Percentiles rank a stretch among this genome's conserved stretches.
These are phyloP conservation scores for Periconia sp. DNA, from an alignment of 2,329 filamentous ascomycete genomes.

Conservation along the genomic window DNA sequence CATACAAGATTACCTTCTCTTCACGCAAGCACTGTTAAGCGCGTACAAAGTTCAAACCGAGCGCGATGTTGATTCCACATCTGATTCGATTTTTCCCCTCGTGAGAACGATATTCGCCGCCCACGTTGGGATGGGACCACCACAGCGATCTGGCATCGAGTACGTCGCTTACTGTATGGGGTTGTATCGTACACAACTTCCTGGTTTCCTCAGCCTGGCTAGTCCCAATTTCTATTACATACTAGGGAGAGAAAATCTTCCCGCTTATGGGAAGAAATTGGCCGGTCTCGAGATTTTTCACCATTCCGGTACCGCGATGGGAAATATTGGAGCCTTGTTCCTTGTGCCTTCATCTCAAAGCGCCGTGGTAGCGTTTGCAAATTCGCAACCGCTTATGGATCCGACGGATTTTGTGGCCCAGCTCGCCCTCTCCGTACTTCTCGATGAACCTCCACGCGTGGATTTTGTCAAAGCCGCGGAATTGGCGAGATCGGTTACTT, in stretches of 20 bases:
- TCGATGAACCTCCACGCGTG: conserved; percentile 1
- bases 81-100: conserved; percentile 1
- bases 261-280: background rate
- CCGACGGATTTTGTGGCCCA: conserved; percentile 9
- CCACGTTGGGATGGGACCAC: conserved; percentile 7
- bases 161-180: conserved; percentile 7
- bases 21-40: conserved; percentile 2
- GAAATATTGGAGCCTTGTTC: conserved; percentile 4
- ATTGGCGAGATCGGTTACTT: background rate
- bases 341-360: conserved; percentile 6
- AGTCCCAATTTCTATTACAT: conserved; percentile 9
- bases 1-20: conserved; percentile 3
- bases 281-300: conserved; percentile 5
- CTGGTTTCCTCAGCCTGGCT: conserved; percentile 4
- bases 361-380: conserved; percentile 8
- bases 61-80: background rate
- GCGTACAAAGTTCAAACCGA: conserved; percentile 2
- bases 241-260: conserved; percentile 3
- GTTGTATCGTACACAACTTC: conserved; percentile 6
- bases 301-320: conserved; percentile 2
- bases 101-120: conserved; percentile 1
- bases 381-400: conserved; percentile 9
- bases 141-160: conserved; percentile 1
- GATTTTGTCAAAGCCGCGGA: conserved; percentile 6
- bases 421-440: conserved; percentile 3